These are phyloP conservation scores for Abelmoschus esculentus DNA, from an alignment of 345 rosid species.

Conservation along the genomic window DNA sequence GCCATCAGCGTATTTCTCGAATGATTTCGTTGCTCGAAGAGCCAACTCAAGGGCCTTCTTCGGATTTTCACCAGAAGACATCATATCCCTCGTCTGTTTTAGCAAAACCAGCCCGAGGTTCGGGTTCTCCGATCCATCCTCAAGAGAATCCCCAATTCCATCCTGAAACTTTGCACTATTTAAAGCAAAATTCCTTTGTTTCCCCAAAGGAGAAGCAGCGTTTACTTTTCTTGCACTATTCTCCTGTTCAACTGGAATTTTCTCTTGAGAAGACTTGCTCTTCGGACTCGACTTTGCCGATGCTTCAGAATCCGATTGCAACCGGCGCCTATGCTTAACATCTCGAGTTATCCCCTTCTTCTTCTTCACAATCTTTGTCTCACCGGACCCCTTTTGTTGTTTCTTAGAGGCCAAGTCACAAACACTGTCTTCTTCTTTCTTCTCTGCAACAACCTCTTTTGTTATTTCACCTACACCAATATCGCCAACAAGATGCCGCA, in stretches of 20 bases:
- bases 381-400: conserved; percentile 18
- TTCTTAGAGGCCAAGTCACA: conserved; percentile 28
- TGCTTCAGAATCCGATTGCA: conserved; percentile 12
- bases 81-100: conserved; percentile 58
- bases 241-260: conserved; percentile 26
- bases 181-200: conserved; percentile 29
- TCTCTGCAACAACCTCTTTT: conserved; percentile 42
- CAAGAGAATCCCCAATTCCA: conserved; percentile 22
- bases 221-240: conserved; percentile 30
- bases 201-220: conserved; percentile 25
- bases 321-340: conserved; percentile 10
- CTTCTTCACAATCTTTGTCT: conserved; percentile 19
- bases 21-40: conserved; percentile 49
- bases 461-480: conserved; percentile 32
- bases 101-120: conserved; percentile 65
- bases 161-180: conserved; percentile 26
- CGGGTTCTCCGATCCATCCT: conserved; percentile 33
- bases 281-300: conserved; percentile 33
- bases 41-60: conserved; percentile 59
- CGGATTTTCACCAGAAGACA: conserved; percentile 62
- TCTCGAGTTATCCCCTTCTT: conserved; percentile 15
- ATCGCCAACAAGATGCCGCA: neutral
- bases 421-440: conserved; percentile 31
- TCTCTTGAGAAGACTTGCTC: conserved; percentile 26
- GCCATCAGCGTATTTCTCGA: conserved; percentile 48